A percentile compares a stretch with the other conserved stretches of the same genome.
These are phyloP conservation scores for Apiospora arundinis DNA, from an alignment of 2,329 filamentous ascomycete genomes.

Conservation along the genomic window DNA sequence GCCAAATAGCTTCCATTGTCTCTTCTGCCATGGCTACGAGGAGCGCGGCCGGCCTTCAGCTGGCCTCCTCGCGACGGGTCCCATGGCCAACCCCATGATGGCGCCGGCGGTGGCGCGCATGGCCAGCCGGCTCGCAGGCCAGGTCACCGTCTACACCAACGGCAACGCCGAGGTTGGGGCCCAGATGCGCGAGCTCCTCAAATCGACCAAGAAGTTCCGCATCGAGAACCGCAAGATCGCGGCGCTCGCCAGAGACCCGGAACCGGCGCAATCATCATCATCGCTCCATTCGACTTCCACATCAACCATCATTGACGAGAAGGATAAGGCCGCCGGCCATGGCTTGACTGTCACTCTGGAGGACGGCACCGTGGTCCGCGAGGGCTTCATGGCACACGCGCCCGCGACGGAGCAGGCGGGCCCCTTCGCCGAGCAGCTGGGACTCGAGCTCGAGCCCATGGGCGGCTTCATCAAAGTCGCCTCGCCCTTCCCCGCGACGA, in stretches of 20 bases:
- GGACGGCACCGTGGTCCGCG: not conserved
- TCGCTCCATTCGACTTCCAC: not conserved
- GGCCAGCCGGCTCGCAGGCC: conserved; percentile 49
- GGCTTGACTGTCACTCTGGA: not conserved
- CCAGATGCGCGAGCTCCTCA: conserved; percentile 35
- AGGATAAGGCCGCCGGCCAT: not conserved
- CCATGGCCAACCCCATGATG: conserved; percentile 38
- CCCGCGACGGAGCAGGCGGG: conserved; percentile 47
- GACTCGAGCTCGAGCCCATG: conserved; percentile 46
- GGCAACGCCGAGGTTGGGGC: conserved; percentile 43
- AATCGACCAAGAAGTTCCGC: conserved; percentile 41
- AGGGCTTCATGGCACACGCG: conserved; percentile 36
- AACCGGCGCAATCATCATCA: conserved; percentile 29
- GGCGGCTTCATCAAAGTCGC: conserved; percentile 50
- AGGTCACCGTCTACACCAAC: conserved; percentile 59
- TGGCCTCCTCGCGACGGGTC: conserved; percentile 53
- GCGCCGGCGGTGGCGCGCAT: conserved; percentile 50
- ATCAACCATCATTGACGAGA: not conserved
- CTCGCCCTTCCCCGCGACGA: conserved; percentile 55
- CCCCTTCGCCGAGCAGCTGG: conserved; percentile 50
- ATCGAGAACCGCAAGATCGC: conserved; percentile 44
- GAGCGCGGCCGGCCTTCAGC: conserved; percentile 54
- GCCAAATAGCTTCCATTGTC: conserved; percentile 57
- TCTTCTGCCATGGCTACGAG: conserved; percentile 67
- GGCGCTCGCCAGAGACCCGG: conserved; percentile 24